A percentile compares a stretch with the other conserved stretches of the same genome.
Conservation (phyloP, 371 early-diverging fungal species). For the Mucor plumbeus region DNA sequence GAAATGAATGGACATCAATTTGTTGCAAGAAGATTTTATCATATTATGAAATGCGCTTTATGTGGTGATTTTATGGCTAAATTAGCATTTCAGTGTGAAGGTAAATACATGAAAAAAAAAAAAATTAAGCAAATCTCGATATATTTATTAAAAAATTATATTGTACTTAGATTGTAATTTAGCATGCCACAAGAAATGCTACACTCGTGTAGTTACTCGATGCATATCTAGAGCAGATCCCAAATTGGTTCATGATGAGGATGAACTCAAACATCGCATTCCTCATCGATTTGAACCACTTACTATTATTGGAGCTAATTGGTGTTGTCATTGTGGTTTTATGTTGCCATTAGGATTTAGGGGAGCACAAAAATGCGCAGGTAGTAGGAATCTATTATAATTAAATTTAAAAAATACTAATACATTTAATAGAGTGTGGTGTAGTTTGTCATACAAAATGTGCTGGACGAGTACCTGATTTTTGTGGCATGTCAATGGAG, state of each 20-base stretch:
- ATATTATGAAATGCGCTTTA: constrained; percentile 92
- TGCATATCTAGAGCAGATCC: constrained; percentile 77
- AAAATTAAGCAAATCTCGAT: neutral
- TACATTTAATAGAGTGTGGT: constrained; percentile 68
- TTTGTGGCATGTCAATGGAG: constrained; percentile 91
- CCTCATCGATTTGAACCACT: constrained; percentile 88
- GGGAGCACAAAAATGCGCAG: constrained; percentile 63
- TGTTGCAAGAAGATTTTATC: constrained; percentile 80
- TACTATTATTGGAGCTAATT: constrained; percentile 77
- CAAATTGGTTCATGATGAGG: constrained; percentile 59
- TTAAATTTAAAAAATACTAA: neutral
- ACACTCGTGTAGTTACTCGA: constrained; percentile 79
- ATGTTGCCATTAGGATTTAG: constrained; percentile 84
- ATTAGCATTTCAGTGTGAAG: constrained; percentile 88
- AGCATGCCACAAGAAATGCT: constrained; percentile 93
- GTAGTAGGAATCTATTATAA: constrained; percentile 6
- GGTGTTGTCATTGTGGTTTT: constrained; percentile 98
- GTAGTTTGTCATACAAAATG: constrained; percentile 88
- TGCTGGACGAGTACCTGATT: constrained; percentile 84
- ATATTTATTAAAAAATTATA: neutral
- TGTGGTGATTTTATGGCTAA: constrained; percentile 90
- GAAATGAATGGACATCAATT: constrained; percentile 92
- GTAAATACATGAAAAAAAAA: constrained; percentile 36
- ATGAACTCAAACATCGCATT: constrained; percentile 84
- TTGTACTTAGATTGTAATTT: constrained; percentile 79